Base-by-base conservation (phyloP, 2,329 filamentous ascomycete genomes). In the Diaporthe vaccinii region DNA sequence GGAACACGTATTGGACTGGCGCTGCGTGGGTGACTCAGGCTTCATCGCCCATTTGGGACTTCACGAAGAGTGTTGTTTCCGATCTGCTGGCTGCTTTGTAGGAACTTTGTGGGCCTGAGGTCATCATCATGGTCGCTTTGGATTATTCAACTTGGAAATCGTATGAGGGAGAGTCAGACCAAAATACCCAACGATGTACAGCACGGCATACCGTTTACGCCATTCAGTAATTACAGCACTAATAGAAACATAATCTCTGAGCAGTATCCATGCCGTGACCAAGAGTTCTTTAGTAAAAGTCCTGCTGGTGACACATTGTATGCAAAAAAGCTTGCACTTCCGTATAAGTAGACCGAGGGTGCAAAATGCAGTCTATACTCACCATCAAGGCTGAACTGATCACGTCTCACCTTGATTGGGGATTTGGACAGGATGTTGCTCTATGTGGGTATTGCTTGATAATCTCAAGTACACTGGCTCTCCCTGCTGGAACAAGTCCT, bases 11-110 rank as follows among this genome's bases (percentile, higher is more conserved):
- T 59, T 82, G 75, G 72, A 81, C 79, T 4, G 81, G 81, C 4
- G 78, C 78, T n/a, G 78, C 80, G 15, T 81, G 80, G 77, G 76
- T 81, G 39, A 78, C 78, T 8, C 81, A 83, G 41, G 81, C 82
- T 78, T 81, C 81, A 4, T 77, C 71, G 53, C 65, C 76, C n/a
- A 74, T 84, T 22, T 84, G 81, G 81, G 74, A 80, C 10, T 83
- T 82, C 59, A 83, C 80, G 3, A 57, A 55, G 28, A 65, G 65
- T 55, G 49, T 69, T 28, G 65, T 69, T 17, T 69, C 46, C 1
- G 49, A 41, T 6, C 15, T 69, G n/a, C n/a, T 69, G 4, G 34
- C 46, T 22, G 49, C n/a, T 7, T 28, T 69, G n/a, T 69, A n/a
- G 55, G 20, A 9, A 36, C 1, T 7, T 8, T 4, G 2, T 17